These are phyloP conservation scores for Lentinula edodes DNA, from an alignment of 768 basidiomycete genomes.

Conservation along the genomic window DNA sequence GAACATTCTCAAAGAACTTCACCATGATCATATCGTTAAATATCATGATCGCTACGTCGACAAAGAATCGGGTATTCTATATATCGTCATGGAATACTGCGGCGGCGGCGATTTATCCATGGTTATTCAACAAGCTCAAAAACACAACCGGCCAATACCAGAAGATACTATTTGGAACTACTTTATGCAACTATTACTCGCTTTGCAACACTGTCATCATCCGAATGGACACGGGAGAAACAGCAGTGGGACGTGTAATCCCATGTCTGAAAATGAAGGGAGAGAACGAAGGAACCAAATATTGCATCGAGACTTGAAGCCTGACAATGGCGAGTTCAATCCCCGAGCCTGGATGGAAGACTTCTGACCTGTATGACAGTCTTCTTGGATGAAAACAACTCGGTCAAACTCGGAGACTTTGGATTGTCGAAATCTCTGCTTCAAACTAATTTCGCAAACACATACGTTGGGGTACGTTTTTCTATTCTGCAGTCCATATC, in stretches of 20 bases:
- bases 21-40: slow-evolving; percentile 94
- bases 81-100: slow-evolving; percentile 99
- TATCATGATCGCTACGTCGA: slow-evolving; percentile 93
- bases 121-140: slow-evolving; percentile 75
- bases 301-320: slow-evolving; percentile 93
- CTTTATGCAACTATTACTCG: slow-evolving; percentile 88
- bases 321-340: slow-evolving; percentile 77
- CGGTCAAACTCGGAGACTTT: slow-evolving; percentile 96
- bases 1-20: slow-evolving; percentile 92
- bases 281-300: slow-evolving; percentile 65
- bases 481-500: background rate
- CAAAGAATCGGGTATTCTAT: slow-evolving; percentile 82
- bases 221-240: slow-evolving; percentile 55
- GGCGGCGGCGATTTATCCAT: slow-evolving; percentile 91
- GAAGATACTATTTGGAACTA: slow-evolving; percentile 97
- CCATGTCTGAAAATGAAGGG: slow-evolving; percentile 31
- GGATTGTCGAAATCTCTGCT: slow-evolving; percentile 91
- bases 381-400: slow-evolving; percentile 79
- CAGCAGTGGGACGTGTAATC: slow-evolving; percentile 26
- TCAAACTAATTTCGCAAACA: slow-evolving; percentile 86
- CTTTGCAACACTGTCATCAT: slow-evolving; percentile 90
- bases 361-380: slow-evolving; percentile 39
- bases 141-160: slow-evolving; percentile 65
- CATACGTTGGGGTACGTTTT: slow-evolving; percentile 86
- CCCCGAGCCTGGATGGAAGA: background rate